Evolutionary conservation across 352 stramenopile species (phyloP).

Genomic region (Phytophthora tubulina): DNA sequence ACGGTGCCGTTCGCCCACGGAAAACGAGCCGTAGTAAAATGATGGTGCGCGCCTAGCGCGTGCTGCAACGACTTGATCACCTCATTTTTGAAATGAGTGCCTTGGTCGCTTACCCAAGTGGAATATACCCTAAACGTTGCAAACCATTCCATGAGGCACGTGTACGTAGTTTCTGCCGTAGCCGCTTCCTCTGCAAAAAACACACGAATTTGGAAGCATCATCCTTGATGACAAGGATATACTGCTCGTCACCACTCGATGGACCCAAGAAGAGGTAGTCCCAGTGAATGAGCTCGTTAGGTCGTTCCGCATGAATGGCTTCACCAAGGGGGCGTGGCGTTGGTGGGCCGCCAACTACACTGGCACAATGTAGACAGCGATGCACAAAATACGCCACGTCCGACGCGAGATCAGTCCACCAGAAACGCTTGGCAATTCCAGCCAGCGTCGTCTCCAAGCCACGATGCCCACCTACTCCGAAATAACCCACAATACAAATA

Average conservation of each 20-base stretch:
- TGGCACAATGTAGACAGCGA: slow-evolving; percentile 1
- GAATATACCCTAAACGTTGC: not conserved
- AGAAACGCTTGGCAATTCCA: not conserved
- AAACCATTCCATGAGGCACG: slow-evolving; percentile 7
- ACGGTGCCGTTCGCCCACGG: not conserved
- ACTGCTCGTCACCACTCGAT: not conserved
- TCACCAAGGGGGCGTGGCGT: not conserved
- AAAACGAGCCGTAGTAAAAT: slow-evolving; percentile 9
- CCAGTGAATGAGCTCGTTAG: slow-evolving; percentile 11
- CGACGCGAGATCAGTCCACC: not conserved
- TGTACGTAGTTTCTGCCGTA: not conserved
- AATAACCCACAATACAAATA: slow-evolving; percentile 17
- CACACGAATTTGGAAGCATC: slow-evolving; percentile 10
- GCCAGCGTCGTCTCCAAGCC: not conserved
- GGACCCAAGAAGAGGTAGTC: slow-evolving; percentile 2
- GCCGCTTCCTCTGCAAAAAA: not conserved
- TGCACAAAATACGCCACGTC: slow-evolving; percentile 1
- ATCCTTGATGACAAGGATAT: slow-evolving; percentile 10
- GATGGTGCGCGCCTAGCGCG: not conserved
- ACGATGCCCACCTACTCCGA: slow-evolving; percentile 10
- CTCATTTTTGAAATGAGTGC: slow-evolving; percentile 14
- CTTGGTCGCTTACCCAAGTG: slow-evolving; percentile 3
- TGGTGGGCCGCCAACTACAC: not conserved
- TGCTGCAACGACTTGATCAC: slow-evolving; percentile 7
- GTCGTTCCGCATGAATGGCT: not conserved